Evolutionary conservation across 2,329 filamentous ascomycete species (phyloP).

Genomic region (Cryphonectria parasitica): DNA sequence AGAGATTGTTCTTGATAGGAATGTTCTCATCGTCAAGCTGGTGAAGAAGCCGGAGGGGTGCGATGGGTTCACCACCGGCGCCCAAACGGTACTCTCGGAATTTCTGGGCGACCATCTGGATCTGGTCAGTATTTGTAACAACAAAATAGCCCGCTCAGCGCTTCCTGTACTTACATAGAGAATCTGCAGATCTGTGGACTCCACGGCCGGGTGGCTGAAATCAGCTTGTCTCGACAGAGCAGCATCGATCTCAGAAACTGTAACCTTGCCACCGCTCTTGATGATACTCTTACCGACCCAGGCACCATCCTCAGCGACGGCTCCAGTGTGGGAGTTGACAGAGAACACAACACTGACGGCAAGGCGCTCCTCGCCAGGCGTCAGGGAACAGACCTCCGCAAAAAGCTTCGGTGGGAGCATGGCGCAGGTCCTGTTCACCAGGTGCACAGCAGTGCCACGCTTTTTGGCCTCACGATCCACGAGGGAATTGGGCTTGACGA

Average conservation of each 20-base stretch:
- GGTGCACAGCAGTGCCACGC: slow-evolving; percentile 91
- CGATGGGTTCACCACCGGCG: slow-evolving; percentile 76
- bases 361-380: slow-evolving; percentile 85
- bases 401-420: slow-evolving; percentile 87
- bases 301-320: slow-evolving; percentile 79
- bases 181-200: slow-evolving; percentile 77
- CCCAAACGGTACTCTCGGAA: slow-evolving; percentile 88
- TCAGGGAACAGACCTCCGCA: slow-evolving; percentile 83
- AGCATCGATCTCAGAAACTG: slow-evolving; percentile 83
- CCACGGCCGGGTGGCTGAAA: slow-evolving; percentile 66
- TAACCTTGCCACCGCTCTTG: slow-evolving; percentile 85
- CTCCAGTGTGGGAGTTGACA: slow-evolving; percentile 79
- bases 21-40: slow-evolving; percentile 98
- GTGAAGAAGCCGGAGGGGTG: slow-evolving; percentile 85
- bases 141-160: not conserved
- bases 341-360: slow-evolving; percentile 93
- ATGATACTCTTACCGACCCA: slow-evolving; percentile 95
- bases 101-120: slow-evolving; percentile 76
- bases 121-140: slow-evolving; percentile 31
- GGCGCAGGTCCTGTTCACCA: slow-evolving; percentile 86
- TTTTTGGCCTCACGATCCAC: slow-evolving; percentile 98
- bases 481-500: slow-evolving; percentile 93
- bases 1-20: slow-evolving; percentile 94
- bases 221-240: slow-evolving; percentile 69
- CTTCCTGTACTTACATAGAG: slow-evolving; percentile 62